Evolutionary conservation across 1,139 yeast species (phyloP), one percentile per base, ranked within the genome.

Genomic region (Yamadazyma conglobata): DNA sequence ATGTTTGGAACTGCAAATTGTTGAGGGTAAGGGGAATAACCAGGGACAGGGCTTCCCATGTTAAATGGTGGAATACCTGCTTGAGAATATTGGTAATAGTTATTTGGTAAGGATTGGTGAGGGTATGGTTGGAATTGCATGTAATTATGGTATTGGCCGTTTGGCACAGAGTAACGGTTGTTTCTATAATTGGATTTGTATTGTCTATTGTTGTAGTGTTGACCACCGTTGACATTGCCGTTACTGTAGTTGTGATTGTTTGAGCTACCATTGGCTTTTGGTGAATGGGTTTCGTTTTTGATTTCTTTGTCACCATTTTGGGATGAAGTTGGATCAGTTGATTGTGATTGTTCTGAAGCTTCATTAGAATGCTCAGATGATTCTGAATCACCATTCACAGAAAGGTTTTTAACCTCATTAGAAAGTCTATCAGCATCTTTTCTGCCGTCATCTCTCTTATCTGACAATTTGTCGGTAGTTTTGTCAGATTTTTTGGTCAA

Each of bases 1-100:
- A 66, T 63, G 37, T 56, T 64, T 13, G 52, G 48, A 12, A 19
- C 13, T 12, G 28, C 22, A 18, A 14, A 28, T 28, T 31, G 39
- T 21, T 28, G 32, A 13, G 31, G 32, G 20, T 18, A 30, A 16
- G 31, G 42, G 10, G 33, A 37, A 15, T 28, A 38, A 26, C 32
- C 37, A 13, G 35, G 32, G 19, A 25, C 28, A 13, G 32, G 24
- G 9, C 29, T 25, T 17, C 25, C 27, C 27, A 27, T 24, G 27
- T 31, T 34, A 22, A 29, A 35, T 13, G 38, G 30, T 16, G 22
- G 28, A n/a, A 27, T 27, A 10, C 24, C 24, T 17, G 25, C 27
- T 24, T 27, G 31, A 10, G 27, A 24, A 19, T 37, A 38, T 10
- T 32, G 35, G 19, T 39, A 43, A 28, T 37, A 41, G 29, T 35